A percentile compares a stretch with the other conserved stretches of the same genome.
phyloP scores from a whole-genome alignment of 768 basidiomycete species.

The Inosperma sp. region DNA sequence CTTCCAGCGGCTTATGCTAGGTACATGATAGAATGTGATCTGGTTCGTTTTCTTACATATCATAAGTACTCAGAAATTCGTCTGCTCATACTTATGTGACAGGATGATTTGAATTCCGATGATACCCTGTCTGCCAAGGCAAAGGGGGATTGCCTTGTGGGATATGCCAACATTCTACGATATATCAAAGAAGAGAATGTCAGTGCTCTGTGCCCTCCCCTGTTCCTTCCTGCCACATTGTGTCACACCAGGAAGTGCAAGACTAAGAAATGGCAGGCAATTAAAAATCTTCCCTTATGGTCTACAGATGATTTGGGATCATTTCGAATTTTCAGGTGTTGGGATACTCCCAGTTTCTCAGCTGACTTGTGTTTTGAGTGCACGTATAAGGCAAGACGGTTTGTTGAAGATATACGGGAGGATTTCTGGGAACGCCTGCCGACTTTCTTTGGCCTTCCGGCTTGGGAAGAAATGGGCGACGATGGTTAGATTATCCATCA shows the following conservation, averaged over 20 bases:
- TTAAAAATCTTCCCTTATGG: too few relatives aligned
- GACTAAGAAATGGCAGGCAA: too few relatives aligned
- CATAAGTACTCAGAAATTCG: background rate
- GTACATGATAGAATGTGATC: background rate
- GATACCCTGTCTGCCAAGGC: too few relatives aligned
- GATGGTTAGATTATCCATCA: too few relatives aligned
- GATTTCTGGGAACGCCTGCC: slow-evolving; percentile 8
- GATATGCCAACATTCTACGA: too few relatives aligned
- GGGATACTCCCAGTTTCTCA: background rate
- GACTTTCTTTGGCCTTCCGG: slow-evolving; percentile 7
- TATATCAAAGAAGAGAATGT: too few relatives aligned
- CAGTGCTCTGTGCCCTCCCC: too few relatives aligned
- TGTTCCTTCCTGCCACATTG: too few relatives aligned
- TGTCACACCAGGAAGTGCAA: too few relatives aligned
- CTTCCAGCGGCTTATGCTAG: background rate
- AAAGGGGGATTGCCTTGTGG: too few relatives aligned
- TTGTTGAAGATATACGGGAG: background rate
- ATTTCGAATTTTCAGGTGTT: background rate
- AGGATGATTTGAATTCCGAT: background rate
- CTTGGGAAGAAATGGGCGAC: too few relatives aligned
- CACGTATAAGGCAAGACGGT: background rate
- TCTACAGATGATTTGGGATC: background rate
- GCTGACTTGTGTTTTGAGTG: slow-evolving; percentile 4
- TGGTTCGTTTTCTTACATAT: background rate
- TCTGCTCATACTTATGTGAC: too few relatives aligned